Conservation (phyloP, 1,139 yeast species). For the Petasospora rhodanensis region DNA sequence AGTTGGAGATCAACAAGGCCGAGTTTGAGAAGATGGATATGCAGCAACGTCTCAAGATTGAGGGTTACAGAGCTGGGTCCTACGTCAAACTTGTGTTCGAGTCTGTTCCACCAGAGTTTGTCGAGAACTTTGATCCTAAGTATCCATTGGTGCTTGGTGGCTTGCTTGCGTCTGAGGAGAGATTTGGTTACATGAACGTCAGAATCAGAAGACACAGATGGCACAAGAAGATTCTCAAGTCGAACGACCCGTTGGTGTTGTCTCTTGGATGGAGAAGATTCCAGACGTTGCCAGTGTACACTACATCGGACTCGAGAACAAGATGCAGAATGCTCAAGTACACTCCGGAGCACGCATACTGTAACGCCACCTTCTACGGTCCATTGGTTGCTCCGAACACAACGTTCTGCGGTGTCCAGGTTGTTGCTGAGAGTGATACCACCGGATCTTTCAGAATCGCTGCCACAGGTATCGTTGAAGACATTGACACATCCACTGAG, state of each 20-base stretch:
- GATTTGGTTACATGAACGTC: conserved; percentile 90
- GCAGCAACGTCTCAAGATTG: conserved; percentile 72
- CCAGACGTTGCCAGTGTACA: conserved; percentile 92
- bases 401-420: conserved; percentile 92
- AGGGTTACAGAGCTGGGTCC: conserved; percentile 91
- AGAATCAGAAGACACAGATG: conserved; percentile 97
- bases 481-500: conserved; percentile 81
- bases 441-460: conserved; percentile 92
- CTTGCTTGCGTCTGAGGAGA: conserved; percentile 78
- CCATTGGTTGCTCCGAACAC: conserved; percentile 97
- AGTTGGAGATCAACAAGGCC: conserved; percentile 85
- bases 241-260: conserved; percentile 91
- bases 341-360: conserved; percentile 97
- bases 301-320: conserved; percentile 95
- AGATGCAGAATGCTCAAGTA: conserved; percentile 97
- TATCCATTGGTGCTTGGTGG: conserved; percentile 92
- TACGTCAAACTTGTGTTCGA: conserved; percentile 89
- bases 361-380: conserved; percentile 95
- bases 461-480: conserved; percentile 97
- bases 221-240: conserved; percentile 94
- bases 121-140: conserved; percentile 78
- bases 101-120: conserved; percentile 82
- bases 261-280: conserved; percentile 98
- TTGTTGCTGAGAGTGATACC: conserved; percentile 77
- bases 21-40: conserved; percentile 71